Evolutionary conservation across 169 alveolate genomes (phyloP).

Genomic region (Plasmodium blacklocki): DNA sequence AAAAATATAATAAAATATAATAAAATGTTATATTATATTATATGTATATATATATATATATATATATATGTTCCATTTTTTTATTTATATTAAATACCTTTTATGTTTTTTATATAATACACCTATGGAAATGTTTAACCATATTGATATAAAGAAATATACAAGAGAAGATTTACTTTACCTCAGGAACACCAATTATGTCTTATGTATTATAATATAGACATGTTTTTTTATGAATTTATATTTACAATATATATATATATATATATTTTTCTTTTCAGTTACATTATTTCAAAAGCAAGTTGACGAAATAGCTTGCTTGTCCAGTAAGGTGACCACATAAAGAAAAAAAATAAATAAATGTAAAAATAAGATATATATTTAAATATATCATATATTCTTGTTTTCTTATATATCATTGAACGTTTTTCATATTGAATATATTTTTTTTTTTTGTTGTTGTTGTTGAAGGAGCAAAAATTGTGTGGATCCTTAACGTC

Average conservation of each 20-base stretch:
- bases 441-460: neutral
- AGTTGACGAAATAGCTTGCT: conserved; percentile 31
- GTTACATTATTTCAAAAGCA: conserved; percentile 25
- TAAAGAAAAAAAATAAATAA: conserved; percentile 3
- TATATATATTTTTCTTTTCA: neutral
- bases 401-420: neutral
- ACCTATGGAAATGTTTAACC: neutral
- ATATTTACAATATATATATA: neutral
- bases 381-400: neutral
- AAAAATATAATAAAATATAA: too few species aligned
- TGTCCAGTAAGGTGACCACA: conserved; percentile 39
- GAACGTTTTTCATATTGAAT: neutral
- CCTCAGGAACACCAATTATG: conserved; percentile 7
- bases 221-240: neutral
- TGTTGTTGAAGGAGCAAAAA: conserved; percentile 29
- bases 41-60: too few species aligned
- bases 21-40: too few species aligned
- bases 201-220: conserved; percentile 7
- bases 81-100: too few species aligned
- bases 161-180: conserved; percentile 26
- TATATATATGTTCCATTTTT: too few species aligned
- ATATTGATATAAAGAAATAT: conserved; percentile 25
- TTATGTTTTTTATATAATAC: neutral
- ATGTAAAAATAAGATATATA: neutral
- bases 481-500: conserved; percentile 22